These are phyloP conservation scores for Thielaviopsis cerberus DNA, from an alignment of 2,329 filamentous ascomycete genomes.

Conservation along the genomic window DNA sequence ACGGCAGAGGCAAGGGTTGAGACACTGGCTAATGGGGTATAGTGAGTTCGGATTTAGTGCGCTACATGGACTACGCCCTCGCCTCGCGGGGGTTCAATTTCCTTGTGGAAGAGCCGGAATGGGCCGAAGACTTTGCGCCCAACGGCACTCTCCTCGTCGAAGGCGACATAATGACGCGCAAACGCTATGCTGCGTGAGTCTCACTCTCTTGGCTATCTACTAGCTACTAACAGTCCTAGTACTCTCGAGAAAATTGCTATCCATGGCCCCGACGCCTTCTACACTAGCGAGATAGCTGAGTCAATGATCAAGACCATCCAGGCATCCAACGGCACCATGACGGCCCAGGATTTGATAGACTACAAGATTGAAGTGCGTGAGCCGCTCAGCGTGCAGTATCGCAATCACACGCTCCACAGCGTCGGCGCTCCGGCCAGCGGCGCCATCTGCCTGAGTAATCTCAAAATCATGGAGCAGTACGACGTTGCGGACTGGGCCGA, in stretches of 20 bases:
- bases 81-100: constrained; percentile 33
- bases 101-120: constrained; percentile 53
- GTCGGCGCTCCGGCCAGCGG: constrained; percentile 64
- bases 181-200: constrained; percentile 47
- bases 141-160: constrained; percentile 53
- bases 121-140: constrained; percentile 77
- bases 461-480: constrained; percentile 75
- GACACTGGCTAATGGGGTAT: constrained; percentile 15
- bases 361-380: constrained; percentile 51
- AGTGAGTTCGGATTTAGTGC: constrained; percentile 55
- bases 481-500: constrained; percentile 32
- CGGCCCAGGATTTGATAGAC: constrained; percentile 52
- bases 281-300: constrained; percentile 52
- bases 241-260: constrained; percentile 62
- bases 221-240: constrained; percentile 14
- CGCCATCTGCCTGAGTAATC: constrained; percentile 50
- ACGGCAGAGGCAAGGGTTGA: too few species aligned
- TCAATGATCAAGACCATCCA: constrained; percentile 54
- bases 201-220: neutral
- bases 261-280: constrained; percentile 55
- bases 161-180: constrained; percentile 63
- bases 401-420: constrained; percentile 50
- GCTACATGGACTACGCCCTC: constrained; percentile 41
- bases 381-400: constrained; percentile 46
- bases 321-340: constrained; percentile 64